Evolutionary conservation across 1,284 basidiomycete species (phyloP).

Genomic region (Tilletia walkeri): DNA sequence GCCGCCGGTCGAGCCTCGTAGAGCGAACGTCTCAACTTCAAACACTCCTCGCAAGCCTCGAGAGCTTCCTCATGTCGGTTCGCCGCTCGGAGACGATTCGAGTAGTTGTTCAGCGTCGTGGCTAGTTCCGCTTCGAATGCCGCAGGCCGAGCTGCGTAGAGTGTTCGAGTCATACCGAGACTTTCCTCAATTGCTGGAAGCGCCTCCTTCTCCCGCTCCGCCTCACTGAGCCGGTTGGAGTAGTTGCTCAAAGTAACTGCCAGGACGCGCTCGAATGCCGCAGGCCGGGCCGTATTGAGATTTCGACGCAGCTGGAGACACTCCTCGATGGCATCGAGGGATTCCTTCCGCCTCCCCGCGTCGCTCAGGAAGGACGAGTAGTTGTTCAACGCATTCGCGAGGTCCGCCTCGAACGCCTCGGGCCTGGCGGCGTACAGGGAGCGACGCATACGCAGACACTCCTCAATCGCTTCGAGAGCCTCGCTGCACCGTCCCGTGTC

Average conservation of each 20-base stretch:
- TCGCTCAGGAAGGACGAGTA: no score
- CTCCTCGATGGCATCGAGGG: no score
- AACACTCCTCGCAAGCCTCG: not conserved
- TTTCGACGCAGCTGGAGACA: not conserved
- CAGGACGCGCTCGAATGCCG: not conserved
- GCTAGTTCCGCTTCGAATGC: not conserved
- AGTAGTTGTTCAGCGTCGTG: not conserved
- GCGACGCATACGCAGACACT: no score
- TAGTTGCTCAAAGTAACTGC: not conserved
- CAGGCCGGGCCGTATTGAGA: not conserved
- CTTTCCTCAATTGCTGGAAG: not conserved
- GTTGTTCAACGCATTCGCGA: no score
- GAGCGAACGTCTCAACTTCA: not conserved
- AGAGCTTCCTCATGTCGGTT: not conserved
- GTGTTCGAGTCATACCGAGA: not conserved
- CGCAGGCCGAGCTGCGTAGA: not conserved
- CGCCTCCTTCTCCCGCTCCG: not conserved
- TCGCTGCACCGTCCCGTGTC: not conserved
- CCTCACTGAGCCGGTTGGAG: not conserved
- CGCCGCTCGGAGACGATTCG: no score
- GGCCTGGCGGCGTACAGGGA: no score
- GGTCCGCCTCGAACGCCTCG: no score
- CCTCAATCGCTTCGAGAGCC: not conserved
- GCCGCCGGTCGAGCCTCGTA: not conserved
- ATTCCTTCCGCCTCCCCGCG: no score